Evolutionary conservation across 352 stramenopile species (phyloP).

Genomic region (Pythium grandisporangium): DNA sequence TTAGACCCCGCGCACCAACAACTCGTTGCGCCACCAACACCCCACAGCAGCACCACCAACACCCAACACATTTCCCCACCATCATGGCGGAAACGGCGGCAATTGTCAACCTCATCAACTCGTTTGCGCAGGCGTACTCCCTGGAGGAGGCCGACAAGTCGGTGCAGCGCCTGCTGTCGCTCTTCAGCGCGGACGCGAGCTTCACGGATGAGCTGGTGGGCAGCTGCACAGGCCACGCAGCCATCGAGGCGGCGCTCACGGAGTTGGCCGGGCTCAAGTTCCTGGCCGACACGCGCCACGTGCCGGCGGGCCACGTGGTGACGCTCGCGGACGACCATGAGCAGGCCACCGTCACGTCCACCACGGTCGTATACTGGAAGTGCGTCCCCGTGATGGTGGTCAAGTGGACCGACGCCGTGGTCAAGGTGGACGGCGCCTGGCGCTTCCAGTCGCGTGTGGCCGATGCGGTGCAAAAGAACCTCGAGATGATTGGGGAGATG

Average conservation of each 20-base stretch:
- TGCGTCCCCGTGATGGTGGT: conserved; percentile 79
- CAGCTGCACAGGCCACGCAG: conserved; percentile 40
- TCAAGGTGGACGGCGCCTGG: conserved; percentile 69
- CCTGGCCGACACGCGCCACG: conserved; percentile 67
- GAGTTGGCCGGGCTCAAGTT: conserved; percentile 73
- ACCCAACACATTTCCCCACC: neutral
- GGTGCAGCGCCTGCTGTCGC: conserved; percentile 47
- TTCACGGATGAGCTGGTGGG: conserved; percentile 73
- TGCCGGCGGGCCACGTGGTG: conserved; percentile 76
- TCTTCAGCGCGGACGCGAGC: conserved; percentile 65
- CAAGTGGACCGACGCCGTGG: conserved; percentile 67
- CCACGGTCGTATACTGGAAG: conserved; percentile 80
- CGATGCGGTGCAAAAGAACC: conserved; percentile 81
- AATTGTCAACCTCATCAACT: conserved; percentile 83
- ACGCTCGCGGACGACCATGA: conserved; percentile 39
- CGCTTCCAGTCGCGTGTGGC: conserved; percentile 61
- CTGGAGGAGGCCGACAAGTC: conserved; percentile 68
- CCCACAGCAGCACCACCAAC: too few relatives aligned
- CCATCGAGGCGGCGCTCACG: conserved; percentile 65
- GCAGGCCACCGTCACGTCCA: conserved; percentile 46
- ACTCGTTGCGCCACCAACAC: too few relatives aligned
- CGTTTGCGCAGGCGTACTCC: conserved; percentile 70
- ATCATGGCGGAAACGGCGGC: conserved; percentile 60
- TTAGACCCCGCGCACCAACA: too few relatives aligned
- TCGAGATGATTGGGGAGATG: conserved; percentile 86